A percentile compares a stretch with the other conserved stretches of the same genome.
phyloP scores from a whole-genome alignment of 805 yeast genomes.

The Kuraishia piskuri region DNA sequence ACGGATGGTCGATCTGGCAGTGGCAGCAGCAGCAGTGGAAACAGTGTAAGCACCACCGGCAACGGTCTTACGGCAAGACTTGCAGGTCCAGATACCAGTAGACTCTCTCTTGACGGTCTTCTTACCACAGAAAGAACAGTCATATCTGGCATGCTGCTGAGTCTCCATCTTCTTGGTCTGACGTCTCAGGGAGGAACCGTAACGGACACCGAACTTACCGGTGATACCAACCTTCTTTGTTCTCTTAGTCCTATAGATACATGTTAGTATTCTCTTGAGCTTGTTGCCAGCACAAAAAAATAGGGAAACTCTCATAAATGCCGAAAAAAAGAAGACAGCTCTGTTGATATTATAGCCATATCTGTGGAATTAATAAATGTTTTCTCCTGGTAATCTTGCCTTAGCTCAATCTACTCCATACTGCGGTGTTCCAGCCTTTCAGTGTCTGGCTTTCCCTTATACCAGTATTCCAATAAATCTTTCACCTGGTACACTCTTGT shows the following conservation, averaged over 20 bases:
- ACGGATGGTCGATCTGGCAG: constrained; percentile 99
- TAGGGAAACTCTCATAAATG: not conserved
- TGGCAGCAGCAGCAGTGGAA: constrained; percentile 99
- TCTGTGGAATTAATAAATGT: not conserved
- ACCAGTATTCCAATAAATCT: too few species aligned
- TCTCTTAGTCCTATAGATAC: constrained; percentile 86
- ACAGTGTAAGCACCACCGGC: constrained; percentile 99
- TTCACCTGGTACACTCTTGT: too few species aligned
- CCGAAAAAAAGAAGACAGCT: not conserved
- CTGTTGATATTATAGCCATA: not conserved
- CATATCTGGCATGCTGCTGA: constrained; percentile 98
- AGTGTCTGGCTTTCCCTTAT: too few species aligned
- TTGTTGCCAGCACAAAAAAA: not conserved
- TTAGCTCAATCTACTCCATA: not conserved
- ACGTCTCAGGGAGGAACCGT: constrained; percentile 99
- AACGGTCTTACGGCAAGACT: constrained; percentile 89
- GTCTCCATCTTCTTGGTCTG: constrained; percentile 98
- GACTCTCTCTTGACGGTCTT: constrained; percentile 96
- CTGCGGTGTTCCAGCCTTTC: too few species aligned
- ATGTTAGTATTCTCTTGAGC: not conserved
- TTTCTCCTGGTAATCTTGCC: not conserved
- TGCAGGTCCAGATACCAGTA: constrained; percentile 98
- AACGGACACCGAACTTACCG: constrained; percentile 99
- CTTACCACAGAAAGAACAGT: constrained; percentile 99
- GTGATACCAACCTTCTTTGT: constrained; percentile 99